phyloP scores from a whole-genome alignment of 2,329 filamentous ascomycete genomes.

The Phialophora macrospora region DNA sequence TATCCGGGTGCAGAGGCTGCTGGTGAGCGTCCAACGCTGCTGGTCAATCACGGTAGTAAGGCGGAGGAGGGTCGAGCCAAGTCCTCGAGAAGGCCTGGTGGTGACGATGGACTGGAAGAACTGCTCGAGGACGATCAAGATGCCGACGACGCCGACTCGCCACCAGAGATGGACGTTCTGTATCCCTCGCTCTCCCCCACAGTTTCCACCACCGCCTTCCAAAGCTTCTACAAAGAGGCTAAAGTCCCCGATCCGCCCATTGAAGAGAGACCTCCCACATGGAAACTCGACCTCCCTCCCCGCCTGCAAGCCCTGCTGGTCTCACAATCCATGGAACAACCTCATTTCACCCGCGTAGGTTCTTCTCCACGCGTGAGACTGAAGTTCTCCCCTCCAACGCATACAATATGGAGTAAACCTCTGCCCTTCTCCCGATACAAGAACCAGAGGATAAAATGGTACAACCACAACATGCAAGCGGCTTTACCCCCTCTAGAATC shows the following conservation, averaged over 20 bases:
- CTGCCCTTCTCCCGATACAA: slow-evolving; percentile 42
- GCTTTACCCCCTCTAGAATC: slow-evolving; percentile 48
- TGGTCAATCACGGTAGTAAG: background rate
- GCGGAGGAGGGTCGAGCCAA: background rate
- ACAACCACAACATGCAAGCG: slow-evolving; percentile 41
- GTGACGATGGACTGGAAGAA: background rate
- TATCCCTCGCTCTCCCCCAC: background rate
- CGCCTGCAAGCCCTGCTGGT: slow-evolving; percentile 44
- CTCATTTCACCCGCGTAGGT: slow-evolving; percentile 39
- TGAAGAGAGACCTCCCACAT: slow-evolving; percentile 41
- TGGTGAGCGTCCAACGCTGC: background rate
- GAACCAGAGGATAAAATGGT: slow-evolving; percentile 49
- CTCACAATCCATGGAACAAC: slow-evolving; percentile 44
- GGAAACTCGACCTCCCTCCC: slow-evolving; percentile 45
- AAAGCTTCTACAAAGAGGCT: background rate
- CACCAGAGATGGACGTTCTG: slow-evolving; percentile 28
- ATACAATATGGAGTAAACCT: slow-evolving; percentile 47
- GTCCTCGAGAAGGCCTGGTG: background rate
- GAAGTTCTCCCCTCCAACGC: slow-evolving; percentile 44
- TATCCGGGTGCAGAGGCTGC: slow-evolving; percentile 26
- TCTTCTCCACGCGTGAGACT: slow-evolving; percentile 39
- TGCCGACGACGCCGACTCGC: background rate
- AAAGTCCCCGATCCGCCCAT: background rate
- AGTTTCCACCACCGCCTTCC: slow-evolving; percentile 3
- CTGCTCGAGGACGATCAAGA: background rate